Evolutionary conservation across 805 yeast species (phyloP).

Genomic region (Lachancea mirantina): DNA sequence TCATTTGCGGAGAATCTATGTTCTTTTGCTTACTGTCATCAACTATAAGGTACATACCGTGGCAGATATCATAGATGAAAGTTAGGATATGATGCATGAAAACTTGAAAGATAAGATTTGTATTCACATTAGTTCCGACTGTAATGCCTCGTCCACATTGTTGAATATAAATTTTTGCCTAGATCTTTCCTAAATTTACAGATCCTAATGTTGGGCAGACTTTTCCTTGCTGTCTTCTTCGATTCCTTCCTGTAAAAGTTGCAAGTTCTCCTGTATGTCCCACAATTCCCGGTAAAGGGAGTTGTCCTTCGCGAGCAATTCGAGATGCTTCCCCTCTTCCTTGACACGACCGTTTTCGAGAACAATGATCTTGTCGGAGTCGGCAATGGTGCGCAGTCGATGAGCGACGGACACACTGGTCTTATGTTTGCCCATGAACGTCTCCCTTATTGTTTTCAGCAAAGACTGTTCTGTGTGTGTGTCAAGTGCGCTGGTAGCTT

Average conservation of each 20-base stretch:
- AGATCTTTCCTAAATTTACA: too few species aligned
- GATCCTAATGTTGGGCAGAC: too few species aligned
- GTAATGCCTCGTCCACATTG: too few species aligned
- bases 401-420: constrained; percentile 94
- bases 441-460: constrained; percentile 60
- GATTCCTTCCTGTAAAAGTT: constrained; percentile 37
- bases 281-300: constrained; percentile 78
- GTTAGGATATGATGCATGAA: too few species aligned
- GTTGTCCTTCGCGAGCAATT: constrained; percentile 43
- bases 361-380: constrained; percentile 88
- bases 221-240: too few species aligned
- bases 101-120: too few species aligned
- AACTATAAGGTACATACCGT: too few species aligned
- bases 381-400: constrained; percentile 86
- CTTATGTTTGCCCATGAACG: constrained; percentile 49
- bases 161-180: too few species aligned
- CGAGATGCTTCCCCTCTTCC: constrained; percentile 82
- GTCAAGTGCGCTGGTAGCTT: constrained; percentile 93
- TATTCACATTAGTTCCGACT: too few species aligned
- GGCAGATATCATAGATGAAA: too few species aligned
- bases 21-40: too few species aligned
- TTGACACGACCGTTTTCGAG: constrained; percentile 68
- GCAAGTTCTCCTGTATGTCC: constrained; percentile 84
- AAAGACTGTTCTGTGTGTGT: constrained; percentile 91
- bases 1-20: too few species aligned